Evolutionary conservation across 345 rosid genomes (phyloP).

Genomic region (Reutealis trisperma): DNA sequence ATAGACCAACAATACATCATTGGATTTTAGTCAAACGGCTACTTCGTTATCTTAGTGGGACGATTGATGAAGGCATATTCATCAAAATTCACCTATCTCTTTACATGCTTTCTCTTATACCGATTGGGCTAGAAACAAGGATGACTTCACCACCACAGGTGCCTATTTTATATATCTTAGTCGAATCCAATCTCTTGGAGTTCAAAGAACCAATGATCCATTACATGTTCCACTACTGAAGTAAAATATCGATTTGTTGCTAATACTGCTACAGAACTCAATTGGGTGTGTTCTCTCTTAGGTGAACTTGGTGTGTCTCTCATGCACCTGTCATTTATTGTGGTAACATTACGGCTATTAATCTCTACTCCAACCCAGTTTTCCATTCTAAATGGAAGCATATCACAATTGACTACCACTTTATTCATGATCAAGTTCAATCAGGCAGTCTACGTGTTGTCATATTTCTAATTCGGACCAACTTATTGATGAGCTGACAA

Average conservation of each 20-base stretch:
- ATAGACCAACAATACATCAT: no score
- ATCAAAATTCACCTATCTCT: no score
- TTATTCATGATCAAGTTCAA: not conserved
- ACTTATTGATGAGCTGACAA: not conserved
- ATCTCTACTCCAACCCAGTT: not conserved
- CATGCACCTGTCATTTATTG: not conserved
- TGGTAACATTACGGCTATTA: not conserved
- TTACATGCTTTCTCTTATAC: not conserved
- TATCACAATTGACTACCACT: not conserved
- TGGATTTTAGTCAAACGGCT: no score
- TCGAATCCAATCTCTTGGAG: not conserved
- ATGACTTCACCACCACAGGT: not conserved
- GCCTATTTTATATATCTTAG: not conserved
- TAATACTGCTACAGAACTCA: accelerated
- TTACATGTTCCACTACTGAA: not conserved
- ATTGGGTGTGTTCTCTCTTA: no score
- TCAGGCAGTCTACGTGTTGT: not conserved
- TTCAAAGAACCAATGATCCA: not conserved
- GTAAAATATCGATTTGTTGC: not conserved
- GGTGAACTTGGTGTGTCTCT: not conserved
- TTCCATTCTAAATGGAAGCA: not conserved
- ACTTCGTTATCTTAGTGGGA: no score
- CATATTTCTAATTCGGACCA: not conserved
- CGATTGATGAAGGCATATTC: no score
- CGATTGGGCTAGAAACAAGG: not conserved